phyloP scores from a whole-genome alignment of 176 grass and related monocot species.

The Metroxylon sagu region DNA sequence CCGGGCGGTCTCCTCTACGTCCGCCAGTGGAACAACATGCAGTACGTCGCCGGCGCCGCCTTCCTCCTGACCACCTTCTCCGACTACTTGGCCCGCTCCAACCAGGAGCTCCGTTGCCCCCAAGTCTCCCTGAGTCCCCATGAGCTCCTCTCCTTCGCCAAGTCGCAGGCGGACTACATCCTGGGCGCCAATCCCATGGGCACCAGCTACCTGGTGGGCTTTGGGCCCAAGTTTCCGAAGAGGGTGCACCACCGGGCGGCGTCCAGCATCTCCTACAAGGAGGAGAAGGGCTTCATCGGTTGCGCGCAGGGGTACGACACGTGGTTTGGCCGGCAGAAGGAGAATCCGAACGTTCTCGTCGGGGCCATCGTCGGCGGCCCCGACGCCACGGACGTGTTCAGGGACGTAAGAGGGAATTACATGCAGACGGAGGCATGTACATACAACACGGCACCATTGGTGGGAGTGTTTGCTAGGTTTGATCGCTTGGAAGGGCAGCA shows the following conservation, averaged over 20 bases:
- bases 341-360: conserved; percentile 62
- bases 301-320: conserved; percentile 76
- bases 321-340: conserved; percentile 41
- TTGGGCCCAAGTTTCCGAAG: conserved; percentile 40
- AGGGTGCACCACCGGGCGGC: conserved; percentile 80
- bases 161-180: conserved; percentile 61
- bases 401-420: conserved; percentile 49
- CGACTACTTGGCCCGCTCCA: conserved; percentile 35
- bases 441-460: conserved; percentile 66
- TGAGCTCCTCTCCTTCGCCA: conserved; percentile 52
- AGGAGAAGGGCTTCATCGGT: conserved; percentile 62
- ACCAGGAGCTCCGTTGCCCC: conserved; percentile 32
- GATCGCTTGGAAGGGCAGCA: conserved; percentile 28
- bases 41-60: conserved; percentile 68
- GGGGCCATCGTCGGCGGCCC: conserved; percentile 88
- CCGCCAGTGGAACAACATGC: conserved; percentile 85
- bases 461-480: conserved; percentile 77
- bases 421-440: conserved; percentile 83
- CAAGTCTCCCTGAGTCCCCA: neutral
- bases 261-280: conserved; percentile 39
- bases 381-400: conserved; percentile 55
- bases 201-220: conserved; percentile 67
- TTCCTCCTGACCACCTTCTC: conserved; percentile 64
- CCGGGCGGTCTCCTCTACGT: conserved; percentile 73
- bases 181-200: conserved; percentile 62